These are phyloP conservation scores for Syzygium aromaticum DNA, from an alignment of 345 rosid genomes.

Conservation along the genomic window DNA sequence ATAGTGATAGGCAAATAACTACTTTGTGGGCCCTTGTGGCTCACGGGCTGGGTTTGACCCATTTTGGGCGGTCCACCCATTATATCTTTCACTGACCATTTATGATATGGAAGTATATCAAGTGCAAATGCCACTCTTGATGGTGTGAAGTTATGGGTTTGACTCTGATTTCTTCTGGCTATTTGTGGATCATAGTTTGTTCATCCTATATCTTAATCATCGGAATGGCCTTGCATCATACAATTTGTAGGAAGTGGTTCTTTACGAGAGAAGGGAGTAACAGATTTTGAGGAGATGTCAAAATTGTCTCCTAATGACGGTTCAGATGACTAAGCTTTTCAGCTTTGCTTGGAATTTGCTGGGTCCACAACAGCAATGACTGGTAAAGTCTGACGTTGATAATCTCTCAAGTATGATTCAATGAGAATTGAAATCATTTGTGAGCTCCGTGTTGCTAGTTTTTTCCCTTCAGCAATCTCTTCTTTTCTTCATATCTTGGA, in stretches of 20 bases:
- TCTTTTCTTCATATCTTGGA: neutral
- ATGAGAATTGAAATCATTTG: neutral
- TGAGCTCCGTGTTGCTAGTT: neutral
- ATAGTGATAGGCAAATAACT: too few relatives aligned
- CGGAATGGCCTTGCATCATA: neutral
- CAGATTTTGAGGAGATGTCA: neutral
- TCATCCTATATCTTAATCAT: neutral
- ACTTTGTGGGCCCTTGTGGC: too few relatives aligned
- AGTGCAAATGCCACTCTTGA: neutral
- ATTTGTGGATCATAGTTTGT: neutral
- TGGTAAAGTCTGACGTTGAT: neutral
- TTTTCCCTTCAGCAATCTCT: neutral
- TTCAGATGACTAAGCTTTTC: neutral
- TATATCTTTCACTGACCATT: too few relatives aligned
- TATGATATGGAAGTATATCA: neutral
- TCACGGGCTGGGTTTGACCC: too few relatives aligned
- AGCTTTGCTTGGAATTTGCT: neutral
- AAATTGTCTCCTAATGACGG: neutral
- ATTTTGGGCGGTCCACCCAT: too few relatives aligned
- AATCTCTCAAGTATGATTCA: neutral
- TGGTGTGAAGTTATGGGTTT: neutral
- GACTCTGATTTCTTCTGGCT: neutral
- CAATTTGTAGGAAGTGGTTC: neutral
- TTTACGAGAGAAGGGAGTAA: neutral
- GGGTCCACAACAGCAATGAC: neutral